Conservation (phyloP, 306 rosid genomes). For the Arachis stenosperma region DNA sequence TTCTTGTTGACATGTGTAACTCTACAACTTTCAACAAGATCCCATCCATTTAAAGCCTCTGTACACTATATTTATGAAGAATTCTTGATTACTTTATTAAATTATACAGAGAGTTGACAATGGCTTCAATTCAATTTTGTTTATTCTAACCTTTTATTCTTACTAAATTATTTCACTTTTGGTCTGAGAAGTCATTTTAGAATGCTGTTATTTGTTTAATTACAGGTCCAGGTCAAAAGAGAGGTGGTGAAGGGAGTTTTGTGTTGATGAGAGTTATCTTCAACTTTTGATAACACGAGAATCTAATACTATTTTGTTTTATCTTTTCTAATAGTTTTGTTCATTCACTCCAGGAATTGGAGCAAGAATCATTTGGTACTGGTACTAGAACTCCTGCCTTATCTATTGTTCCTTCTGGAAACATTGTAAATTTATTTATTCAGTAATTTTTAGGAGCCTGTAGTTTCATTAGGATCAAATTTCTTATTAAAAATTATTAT, state of each 20-base stretch:
- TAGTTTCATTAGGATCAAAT: slow-evolving; percentile 32
- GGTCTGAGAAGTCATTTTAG: neutral
- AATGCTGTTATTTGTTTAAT: slow-evolving; percentile 21
- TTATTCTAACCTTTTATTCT: neutral
- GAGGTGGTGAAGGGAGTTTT: slow-evolving; percentile 38
- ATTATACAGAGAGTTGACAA: neutral
- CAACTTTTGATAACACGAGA: slow-evolving; percentile 33
- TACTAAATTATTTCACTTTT: neutral
- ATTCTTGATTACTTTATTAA: neutral
- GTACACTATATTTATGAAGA: neutral
- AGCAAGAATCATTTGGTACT: slow-evolving; percentile 23
- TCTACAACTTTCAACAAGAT: neutral
- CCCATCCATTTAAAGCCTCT: neutral
- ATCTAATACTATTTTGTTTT: slow-evolving; percentile 33
- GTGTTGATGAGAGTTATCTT: slow-evolving; percentile 30
- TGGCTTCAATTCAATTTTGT: neutral
- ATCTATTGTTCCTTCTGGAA: slow-evolving; percentile 15
- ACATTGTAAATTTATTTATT: slow-evolving; percentile 33
- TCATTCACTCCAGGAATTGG: slow-evolving; percentile 34
- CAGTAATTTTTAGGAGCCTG: slow-evolving; percentile 39
- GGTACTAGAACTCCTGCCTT: slow-evolving; percentile 30
- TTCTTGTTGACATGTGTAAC: neutral
- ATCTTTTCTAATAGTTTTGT: slow-evolving; percentile 30
- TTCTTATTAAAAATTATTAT: slow-evolving; percentile 7
- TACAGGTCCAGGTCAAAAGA: slow-evolving; percentile 40